These are phyloP conservation scores for Talaromyces ruber DNA, from an alignment of 495 filamentous ascomycete species.

Conservation along the genomic window DNA sequence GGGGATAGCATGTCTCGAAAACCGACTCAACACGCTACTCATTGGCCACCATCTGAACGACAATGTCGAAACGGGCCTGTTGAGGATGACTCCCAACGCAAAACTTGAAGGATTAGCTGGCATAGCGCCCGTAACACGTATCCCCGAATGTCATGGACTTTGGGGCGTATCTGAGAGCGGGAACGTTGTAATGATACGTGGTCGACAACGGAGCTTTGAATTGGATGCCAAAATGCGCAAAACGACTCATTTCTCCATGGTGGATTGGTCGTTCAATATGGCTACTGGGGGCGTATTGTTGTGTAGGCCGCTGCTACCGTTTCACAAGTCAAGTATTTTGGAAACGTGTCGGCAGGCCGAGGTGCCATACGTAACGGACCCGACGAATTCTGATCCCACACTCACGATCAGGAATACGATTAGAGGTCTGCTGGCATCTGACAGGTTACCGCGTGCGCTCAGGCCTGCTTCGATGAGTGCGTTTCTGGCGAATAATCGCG, in stretches of 20 bases:
- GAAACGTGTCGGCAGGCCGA: slow-evolving; percentile 59
- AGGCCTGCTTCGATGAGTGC: slow-evolving; percentile 53
- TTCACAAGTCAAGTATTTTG: slow-evolving; percentile 62
- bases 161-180: slow-evolving; percentile 66
- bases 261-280: slow-evolving; percentile 19
- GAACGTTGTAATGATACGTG: slow-evolving; percentile 2
- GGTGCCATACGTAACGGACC: slow-evolving; percentile 73
- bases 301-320: slow-evolving; percentile 65
- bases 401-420: slow-evolving; percentile 75
- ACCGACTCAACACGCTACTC: slow-evolving; percentile 46
- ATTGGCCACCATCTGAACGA: slow-evolving; percentile 82
- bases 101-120: slow-evolving; percentile 58
- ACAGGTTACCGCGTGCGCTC: slow-evolving; percentile 61
- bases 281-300: slow-evolving; percentile 65
- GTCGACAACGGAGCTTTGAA: background rate
- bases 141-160: slow-evolving; percentile 77
- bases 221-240: background rate
- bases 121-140: slow-evolving; percentile 52
- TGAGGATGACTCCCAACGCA: slow-evolving; percentile 57
- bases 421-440: slow-evolving; percentile 50
- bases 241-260: background rate
- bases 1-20: slow-evolving; percentile 47
- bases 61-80: slow-evolving; percentile 78
- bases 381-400: slow-evolving; percentile 73
- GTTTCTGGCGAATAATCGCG: slow-evolving; percentile 32